These are phyloP conservation scores for Solanum sejunctum DNA, from an alignment of 257 asterid genomes.

Conservation along the genomic window DNA sequence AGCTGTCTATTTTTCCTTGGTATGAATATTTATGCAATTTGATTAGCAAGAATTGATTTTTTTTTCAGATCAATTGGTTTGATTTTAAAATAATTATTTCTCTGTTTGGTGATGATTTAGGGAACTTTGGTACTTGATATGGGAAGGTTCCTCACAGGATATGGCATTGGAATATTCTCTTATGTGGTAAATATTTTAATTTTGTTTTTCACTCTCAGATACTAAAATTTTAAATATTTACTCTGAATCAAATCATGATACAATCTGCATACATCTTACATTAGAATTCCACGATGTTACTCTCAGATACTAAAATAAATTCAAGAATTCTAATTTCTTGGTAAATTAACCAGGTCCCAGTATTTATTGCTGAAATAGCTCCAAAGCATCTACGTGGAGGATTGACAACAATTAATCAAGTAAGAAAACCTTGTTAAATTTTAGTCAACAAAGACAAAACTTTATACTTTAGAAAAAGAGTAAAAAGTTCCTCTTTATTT, in stretches of 20 bases:
- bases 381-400: constrained; percentile 82
- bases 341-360: constrained; percentile 40
- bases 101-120: constrained; percentile 17
- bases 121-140: constrained; percentile 47
- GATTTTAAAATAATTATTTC: neutral
- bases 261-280: too few relatives aligned
- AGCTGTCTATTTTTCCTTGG: constrained; percentile 49
- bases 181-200: constrained; percentile 40
- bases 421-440: neutral
- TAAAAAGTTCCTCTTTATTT: neutral
- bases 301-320: neutral
- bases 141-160: constrained; percentile 80
- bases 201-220: neutral
- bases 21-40: neutral
- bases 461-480: neutral
- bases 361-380: constrained; percentile 78
- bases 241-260: too few relatives aligned
- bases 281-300: neutral
- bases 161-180: constrained; percentile 72
- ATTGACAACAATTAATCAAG: constrained; percentile 78
- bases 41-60: neutral
- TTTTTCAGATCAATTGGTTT: neutral
- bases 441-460: neutral
- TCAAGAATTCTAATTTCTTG: neutral
- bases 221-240: too few relatives aligned